Base-by-base conservation (phyloP, 306 rosid genomes). In the Macrotyloma uniflorum region DNA sequence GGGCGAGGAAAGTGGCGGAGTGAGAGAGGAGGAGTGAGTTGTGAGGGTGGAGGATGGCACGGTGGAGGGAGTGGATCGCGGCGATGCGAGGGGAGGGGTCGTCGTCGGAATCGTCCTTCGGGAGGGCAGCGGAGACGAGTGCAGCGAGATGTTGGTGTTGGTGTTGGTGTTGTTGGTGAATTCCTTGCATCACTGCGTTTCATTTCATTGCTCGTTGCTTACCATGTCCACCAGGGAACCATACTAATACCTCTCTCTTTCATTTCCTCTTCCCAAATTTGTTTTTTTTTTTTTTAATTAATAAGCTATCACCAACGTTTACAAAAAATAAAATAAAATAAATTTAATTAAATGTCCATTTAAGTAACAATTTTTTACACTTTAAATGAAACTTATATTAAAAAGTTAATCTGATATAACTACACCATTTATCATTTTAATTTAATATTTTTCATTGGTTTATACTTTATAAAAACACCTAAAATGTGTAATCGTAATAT, bases 121-220 rank as follows among this genome's bases (percentile, higher is more conserved):
- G 93, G 4, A 90, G 89, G 4, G 98, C 97, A 32, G 46, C 91
- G 83, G 97, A 89, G 80, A 94, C 96, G 36, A 94, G 98, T 6
- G 90, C 90, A 2, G 96, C 97, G 3, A 94, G 86, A 51, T 92
- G 97, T 63, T 93, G 97, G 74, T 91, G 98, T 15, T 93, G 97
- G 72, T 91, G 98, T 16, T 88, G 96, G 18, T 93, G 98, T 9
- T 91, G 98, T 15, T 88, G 96, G 19, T 94, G 98, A 13, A 94
- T 87, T 6, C 94, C 91, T 82, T 94, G 98, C 98, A 93, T 93
- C 63, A 12, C 75, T 78, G 63, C 81, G 32, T 45, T 30, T 38
- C 70, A 28, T 65, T 38, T 38, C 70, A 28, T 65, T 38, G 78
- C 67, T 73, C 8, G 3, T 18, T 28, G 40, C 66, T 59, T 59